Evolutionary conservation across 2,329 filamentous ascomycete species (phyloP).

Genomic region (Chaetomiaceae sp.): DNA sequence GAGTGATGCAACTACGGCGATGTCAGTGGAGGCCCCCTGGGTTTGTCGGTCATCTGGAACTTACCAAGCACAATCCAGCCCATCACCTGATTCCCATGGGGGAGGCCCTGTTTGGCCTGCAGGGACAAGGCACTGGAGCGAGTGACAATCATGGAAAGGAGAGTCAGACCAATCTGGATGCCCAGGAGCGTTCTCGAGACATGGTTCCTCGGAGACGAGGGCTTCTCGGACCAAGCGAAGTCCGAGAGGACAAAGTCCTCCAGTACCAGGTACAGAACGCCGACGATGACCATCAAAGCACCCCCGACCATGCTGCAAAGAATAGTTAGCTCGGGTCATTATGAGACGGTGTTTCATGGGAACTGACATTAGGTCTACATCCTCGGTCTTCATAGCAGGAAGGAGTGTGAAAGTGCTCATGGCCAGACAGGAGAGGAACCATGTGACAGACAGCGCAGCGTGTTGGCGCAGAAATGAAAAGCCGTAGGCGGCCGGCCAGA

Average conservation of each 20-base stretch:
- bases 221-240: conserved; percentile 34
- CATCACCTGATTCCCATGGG: conserved; percentile 79
- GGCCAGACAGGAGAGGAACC: conserved; percentile 69
- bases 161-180: conserved; percentile 70
- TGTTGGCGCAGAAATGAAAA: conserved; percentile 66
- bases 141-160: conserved; percentile 81
- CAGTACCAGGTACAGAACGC: conserved; percentile 72
- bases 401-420: conserved; percentile 93
- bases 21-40: conserved; percentile 15
- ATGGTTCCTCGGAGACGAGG: conserved; percentile 33
- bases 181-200: conserved; percentile 60
- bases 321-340: conserved; percentile 22
- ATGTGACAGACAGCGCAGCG: conserved; percentile 58
- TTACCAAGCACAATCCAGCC: conserved; percentile 58
- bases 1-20: conserved; percentile 61
- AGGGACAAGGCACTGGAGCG: conserved; percentile 79
- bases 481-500: conserved; percentile 77
- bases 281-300: conserved; percentile 69
- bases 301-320: conserved; percentile 65
- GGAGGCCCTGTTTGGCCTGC: conserved; percentile 79
- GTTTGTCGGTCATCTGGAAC: not conserved
- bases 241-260: conserved; percentile 59
- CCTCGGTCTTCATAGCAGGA: conserved; percentile 80
- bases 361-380: conserved; percentile 66
- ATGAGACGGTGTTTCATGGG: not conserved